These are phyloP conservation scores for Mariannaea elegans DNA, from an alignment of 2,329 filamentous ascomycete genomes.

Conservation along the genomic window DNA sequence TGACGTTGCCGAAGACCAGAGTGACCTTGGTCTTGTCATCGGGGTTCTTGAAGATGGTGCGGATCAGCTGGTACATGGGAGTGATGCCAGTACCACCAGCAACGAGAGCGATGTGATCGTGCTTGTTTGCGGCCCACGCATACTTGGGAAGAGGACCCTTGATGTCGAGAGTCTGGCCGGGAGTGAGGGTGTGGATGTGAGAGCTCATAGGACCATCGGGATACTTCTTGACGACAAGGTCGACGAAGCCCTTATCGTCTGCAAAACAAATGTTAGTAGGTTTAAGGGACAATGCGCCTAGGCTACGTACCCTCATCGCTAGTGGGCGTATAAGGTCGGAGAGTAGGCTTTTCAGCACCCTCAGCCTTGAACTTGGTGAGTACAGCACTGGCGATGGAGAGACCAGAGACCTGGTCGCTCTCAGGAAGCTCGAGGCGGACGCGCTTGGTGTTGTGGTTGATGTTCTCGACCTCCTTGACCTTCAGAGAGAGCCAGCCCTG, in stretches of 20 bases:
- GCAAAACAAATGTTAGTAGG: conserved; percentile 18
- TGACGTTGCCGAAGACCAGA: conserved; percentile 90
- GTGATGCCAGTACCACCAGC: conserved; percentile 98
- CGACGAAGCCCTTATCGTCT: conserved; percentile 82
- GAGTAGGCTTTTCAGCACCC: conserved; percentile 83
- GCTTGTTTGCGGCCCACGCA: conserved; percentile 88
- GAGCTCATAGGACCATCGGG: conserved; percentile 89
- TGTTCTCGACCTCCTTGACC: conserved; percentile 77
- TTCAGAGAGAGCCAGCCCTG: conserved; percentile 88
- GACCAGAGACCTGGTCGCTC: conserved; percentile 82
- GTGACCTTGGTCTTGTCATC: conserved; percentile 98
- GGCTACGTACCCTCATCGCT: conserved; percentile 77
- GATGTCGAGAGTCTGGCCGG: conserved; percentile 85
- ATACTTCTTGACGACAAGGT: conserved; percentile 93
- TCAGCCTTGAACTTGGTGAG: conserved; percentile 90
- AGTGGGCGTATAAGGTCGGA: conserved; percentile 92
- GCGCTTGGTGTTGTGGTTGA: conserved; percentile 96
- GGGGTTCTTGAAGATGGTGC: conserved; percentile 94
- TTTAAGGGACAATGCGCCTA: background rate
- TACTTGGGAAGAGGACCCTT: conserved; percentile 98
- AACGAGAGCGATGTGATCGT: conserved; percentile 85
- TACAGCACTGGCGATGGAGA: conserved; percentile 84
- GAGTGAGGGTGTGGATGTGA: conserved; percentile 83
- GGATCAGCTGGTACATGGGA: conserved; percentile 95
- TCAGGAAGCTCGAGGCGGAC: conserved; percentile 89